Evolutionary conservation across 2,329 filamentous ascomycete genomes (phyloP), one percentile per base, ranked within the genome.

Genomic region (Ophiostoma ulmi): DNA sequence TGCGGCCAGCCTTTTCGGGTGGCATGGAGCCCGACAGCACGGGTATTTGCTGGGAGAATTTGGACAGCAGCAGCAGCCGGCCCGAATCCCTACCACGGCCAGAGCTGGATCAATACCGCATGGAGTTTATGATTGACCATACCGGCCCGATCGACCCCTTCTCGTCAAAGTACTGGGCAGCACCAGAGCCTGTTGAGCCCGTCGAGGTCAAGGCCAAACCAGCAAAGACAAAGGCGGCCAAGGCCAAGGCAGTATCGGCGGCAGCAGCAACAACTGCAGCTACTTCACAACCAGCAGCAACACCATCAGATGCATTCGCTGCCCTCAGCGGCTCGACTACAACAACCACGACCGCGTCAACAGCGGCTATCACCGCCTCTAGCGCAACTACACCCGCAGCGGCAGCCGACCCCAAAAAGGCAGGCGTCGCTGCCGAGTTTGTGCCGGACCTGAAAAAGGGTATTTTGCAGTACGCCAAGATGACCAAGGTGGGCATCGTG

Each of bases 31-130:
- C 93, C 0, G 83, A 91, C 61, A 91, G 86, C 77, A 92, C 89
- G 3, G 95, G 94, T 0, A 81, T 98, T 11, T 95, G 91, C 77
- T 99, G 93, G 87, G 92, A 97, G 76, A 85, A 26, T 20, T 14
- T 67, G 39, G n/a, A 90, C 76, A 81, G 73, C 80, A 82, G 68
- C 79, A 80, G 20, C 36, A 39, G 63, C 20, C 35, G 63, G n/a
- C 2, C 17, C 35, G 63, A 36, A 8, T 5, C 63, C 13, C 63
- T 65, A 20, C 36, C 63, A 13, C 35, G 63, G 36, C 63, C 82
- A 1, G 84, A 84, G 52, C 78, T 86, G 73, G 80, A 87, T 72
- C 82, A 85, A 8, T 92, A 90, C 79, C 87, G 85, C 73, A 89
- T 97, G 81, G 91, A 94, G 76, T 85, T 93, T 72, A 86, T 96